Evolutionary conservation across 2,329 filamentous ascomycete species (phyloP), one percentile per base, ranked within the genome.

Genomic region (Lasiodiplodia sp.): DNA sequence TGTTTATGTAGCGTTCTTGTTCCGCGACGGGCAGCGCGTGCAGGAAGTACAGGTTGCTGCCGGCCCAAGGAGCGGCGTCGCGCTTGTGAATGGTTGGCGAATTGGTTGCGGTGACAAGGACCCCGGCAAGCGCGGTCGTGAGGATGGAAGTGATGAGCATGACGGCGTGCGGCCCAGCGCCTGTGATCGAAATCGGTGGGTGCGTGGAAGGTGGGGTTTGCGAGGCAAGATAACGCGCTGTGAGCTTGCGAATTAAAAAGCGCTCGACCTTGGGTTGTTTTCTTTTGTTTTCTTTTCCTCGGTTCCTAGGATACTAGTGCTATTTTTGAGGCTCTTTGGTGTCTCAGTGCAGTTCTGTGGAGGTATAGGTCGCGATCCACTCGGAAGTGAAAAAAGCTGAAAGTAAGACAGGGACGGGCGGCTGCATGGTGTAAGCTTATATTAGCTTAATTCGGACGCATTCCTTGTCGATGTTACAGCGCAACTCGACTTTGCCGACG

Each of bases 21-120:
- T 74, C 74, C 0, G 69, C 51, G 25, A 72, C 72, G 6, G 72
- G 74, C 14, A 78, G 69, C 0, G 74, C 75, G 31, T 76, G 77
- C 0, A 78, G 72, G 63, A 73, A 77, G 70, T 79, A 77, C 28
- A 72, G 49, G 69, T 75, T 77, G 21, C 74, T 72, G 3, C 76
- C 75, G 60, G 74, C 73, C 68, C 72, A 78, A 3, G 75, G 77
- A 14, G 70, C 69, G 8, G 71, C 63, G 7, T 58, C 25, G 6
- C 37, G 28, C 8, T 11, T 28, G 28, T 31, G 23, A 21, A 28
- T 21, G 8, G 62, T 5, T 1, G 37, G 47, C 7, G 10, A 47
- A 4, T 37, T 28, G 38, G 25, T 18, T 1, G 23, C 57, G 0
- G 40, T 10, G 40, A n/a, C 40, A n/a, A 51, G 40, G 40, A 28